Evolutionary conservation across 179 eudicot species (phyloP), one percentile per base, ranked within the genome.

Genomic region (Spinacia oleracea): DNA sequence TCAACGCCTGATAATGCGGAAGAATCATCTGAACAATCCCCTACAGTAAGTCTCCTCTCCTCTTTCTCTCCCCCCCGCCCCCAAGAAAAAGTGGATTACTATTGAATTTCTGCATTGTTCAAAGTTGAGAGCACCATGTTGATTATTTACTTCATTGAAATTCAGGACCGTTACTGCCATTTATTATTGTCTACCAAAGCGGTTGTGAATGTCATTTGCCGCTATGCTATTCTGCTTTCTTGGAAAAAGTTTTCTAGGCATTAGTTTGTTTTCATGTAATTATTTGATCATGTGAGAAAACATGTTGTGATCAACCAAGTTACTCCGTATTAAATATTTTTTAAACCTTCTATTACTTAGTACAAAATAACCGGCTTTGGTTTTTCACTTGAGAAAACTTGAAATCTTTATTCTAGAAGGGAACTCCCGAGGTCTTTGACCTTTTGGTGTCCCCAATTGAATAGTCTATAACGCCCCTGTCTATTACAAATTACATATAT

Each of bases 21-120:
- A 23, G 77, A 85, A 67, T 85, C 90, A 35, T 80, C 79, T 21
- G 85, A 88, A 71, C 89, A 87, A 62, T 67, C 70, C 25, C 79
- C 71, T 70, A 82, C 89, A 29, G 95, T 90, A 83, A 87, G 93
- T 45, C 4, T 60, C 18, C 32, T 60, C 16, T 3, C n/a, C 0
- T n/a, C n/a, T 4, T 20, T 15, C 7, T 20, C 58, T 20, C 58
- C 56, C 21, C 20, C n/a, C 6, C 15, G 3, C 12, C 48, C 12
- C 48, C 51, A 48, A 2, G 10, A 34, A 67, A 66, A 8, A 21
- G 12, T 38, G 48, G 71, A 27, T 21, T 6, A 62, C 0, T 64
- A 34, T 31, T 64, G 38, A 29, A 31, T 21, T 21, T 3, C 2
- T 38, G 20, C 4, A 21, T 40, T 68, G 50, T 67, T 40, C 31